A percentile compares a stretch with the other conserved stretches of the same genome.
Conservation (phyloP, 768 basidiomycete genomes). For the Mycena capillaripes region DNA sequence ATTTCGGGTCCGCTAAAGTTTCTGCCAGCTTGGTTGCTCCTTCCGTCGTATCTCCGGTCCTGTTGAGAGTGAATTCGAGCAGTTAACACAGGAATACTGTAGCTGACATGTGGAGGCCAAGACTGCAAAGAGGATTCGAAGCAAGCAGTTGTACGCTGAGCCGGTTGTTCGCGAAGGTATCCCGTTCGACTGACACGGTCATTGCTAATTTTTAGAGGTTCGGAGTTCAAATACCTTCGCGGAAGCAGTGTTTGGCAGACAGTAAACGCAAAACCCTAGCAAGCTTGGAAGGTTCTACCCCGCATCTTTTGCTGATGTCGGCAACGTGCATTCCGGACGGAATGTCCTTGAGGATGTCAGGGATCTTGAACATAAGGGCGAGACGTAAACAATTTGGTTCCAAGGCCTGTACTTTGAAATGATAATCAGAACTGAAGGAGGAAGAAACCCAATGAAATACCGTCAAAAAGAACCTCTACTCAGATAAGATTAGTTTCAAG, state of each 20-base stretch:
- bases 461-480: constrained; percentile 24
- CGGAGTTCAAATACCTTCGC: constrained; percentile 40
- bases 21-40: constrained; percentile 28
- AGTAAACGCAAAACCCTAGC: constrained; percentile 43
- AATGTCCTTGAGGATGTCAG: constrained; percentile 41
- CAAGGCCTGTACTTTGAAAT: constrained; percentile 15
- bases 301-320: constrained; percentile 36
- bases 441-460: background rate
- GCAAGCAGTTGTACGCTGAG: constrained; percentile 39
- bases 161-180: constrained; percentile 45
- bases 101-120: constrained; percentile 31
- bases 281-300: constrained; percentile 44
- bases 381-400: constrained; percentile 31
- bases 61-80: background rate
- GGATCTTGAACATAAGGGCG: constrained; percentile 37
- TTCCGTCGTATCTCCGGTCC: constrained; percentile 32
- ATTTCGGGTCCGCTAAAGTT: constrained; percentile 31
- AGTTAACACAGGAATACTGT: background rate
- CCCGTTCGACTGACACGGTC: constrained; percentile 37
- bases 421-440: background rate
- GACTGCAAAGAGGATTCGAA: constrained; percentile 34
- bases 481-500: background rate
- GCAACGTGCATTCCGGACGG: constrained; percentile 43
- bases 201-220: background rate
- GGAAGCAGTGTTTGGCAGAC: constrained; percentile 44